Percentiles rank a stretch among this genome's conserved stretches.
These are phyloP conservation scores for Torulaspora pretoriensis DNA, from an alignment of 1,139 yeast species.

Conservation along the genomic window DNA sequence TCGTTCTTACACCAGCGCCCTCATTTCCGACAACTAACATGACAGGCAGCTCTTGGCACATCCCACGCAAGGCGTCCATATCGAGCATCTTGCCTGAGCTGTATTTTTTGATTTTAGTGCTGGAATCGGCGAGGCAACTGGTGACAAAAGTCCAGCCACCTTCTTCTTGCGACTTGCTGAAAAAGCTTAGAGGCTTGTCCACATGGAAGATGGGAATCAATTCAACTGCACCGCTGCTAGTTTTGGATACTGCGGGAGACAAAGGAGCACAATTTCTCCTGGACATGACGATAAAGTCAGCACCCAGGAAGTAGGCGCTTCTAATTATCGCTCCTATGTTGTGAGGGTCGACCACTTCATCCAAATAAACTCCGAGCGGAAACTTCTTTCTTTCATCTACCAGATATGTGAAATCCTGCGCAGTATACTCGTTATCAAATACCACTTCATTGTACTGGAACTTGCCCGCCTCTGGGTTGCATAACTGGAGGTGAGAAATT, in stretches of 20 bases:
- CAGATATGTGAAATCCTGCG: conserved; percentile 10
- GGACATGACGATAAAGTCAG: conserved; percentile 71
- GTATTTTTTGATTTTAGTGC: conserved; percentile 12
- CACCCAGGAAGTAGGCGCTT: conserved; percentile 80
- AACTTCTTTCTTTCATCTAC: conserved; percentile 34
- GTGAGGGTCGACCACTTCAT: conserved; percentile 85
- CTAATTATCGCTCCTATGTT: conserved; percentile 84
- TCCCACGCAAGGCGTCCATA: conserved; percentile 42
- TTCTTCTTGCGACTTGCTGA: conserved; percentile 47
- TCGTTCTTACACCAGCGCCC: conserved; percentile 74
- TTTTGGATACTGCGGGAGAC: conserved; percentile 67
- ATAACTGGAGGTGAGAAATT: conserved; percentile 40
- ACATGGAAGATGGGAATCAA: conserved; percentile 58
- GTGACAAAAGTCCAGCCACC: conserved; percentile 74
- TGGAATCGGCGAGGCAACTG: conserved; percentile 37
- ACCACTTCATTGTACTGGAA: conserved; percentile 17
- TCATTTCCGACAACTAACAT: conserved; percentile 80
- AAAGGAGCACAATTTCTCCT: conserved; percentile 68
- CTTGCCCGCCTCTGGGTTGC: conserved; percentile 35
- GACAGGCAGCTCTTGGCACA: conserved; percentile 52
- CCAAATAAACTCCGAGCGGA: conserved; percentile 75
- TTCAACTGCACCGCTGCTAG: conserved; percentile 88
- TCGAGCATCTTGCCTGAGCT: conserved; percentile 40
- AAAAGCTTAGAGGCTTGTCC: conserved; percentile 55
- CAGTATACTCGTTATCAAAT: conserved; percentile 15